phyloP scores from a whole-genome alignment of 345 rosid genomes.

The Mangifera indica region DNA sequence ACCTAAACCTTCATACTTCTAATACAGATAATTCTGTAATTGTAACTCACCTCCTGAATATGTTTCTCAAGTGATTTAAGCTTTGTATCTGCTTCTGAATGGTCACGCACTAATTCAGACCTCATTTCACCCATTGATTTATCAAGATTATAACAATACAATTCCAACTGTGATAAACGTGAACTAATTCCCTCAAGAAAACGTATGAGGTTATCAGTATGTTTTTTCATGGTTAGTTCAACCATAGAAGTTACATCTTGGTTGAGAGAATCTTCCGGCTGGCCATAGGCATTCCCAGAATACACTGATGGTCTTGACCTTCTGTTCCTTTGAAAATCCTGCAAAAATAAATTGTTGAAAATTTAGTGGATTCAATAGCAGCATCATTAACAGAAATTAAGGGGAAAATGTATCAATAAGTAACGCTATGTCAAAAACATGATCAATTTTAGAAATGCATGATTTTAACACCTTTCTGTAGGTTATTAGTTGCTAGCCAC shows the following conservation, averaged over 20 bases:
- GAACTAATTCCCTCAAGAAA: conserved; percentile 98
- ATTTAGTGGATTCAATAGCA: neutral
- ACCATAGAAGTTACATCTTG: conserved; percentile 59
- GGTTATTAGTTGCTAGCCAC: too few relatives aligned
- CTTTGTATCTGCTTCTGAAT: conserved; percentile 72
- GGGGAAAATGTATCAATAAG: conserved; percentile 9
- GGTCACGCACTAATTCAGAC: conserved; percentile 65
- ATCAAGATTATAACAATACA: conserved; percentile 91
- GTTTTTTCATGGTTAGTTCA: conserved; percentile 79
- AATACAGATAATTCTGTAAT: neutral
- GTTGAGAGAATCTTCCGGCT: conserved; percentile 78
- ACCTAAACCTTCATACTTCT: neutral
- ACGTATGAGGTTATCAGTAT: conserved; percentile 75
- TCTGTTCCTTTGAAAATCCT: conserved; percentile 86
- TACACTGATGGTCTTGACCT: conserved; percentile 60
- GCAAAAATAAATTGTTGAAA: conserved; percentile 20
- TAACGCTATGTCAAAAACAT: neutral
- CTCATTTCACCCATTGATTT: conserved; percentile 95
- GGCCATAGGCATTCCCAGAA: conserved; percentile 61
- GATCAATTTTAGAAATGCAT: neutral
- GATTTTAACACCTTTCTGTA: neutral
- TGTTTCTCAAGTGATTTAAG: conserved; percentile 90
- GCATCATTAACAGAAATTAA: neutral
- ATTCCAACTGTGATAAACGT: conserved; percentile 84
- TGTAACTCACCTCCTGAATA: conserved; percentile 75